Evolutionary conservation across 257 asterid genomes (phyloP).

Genomic region (Vinca minor): DNA sequence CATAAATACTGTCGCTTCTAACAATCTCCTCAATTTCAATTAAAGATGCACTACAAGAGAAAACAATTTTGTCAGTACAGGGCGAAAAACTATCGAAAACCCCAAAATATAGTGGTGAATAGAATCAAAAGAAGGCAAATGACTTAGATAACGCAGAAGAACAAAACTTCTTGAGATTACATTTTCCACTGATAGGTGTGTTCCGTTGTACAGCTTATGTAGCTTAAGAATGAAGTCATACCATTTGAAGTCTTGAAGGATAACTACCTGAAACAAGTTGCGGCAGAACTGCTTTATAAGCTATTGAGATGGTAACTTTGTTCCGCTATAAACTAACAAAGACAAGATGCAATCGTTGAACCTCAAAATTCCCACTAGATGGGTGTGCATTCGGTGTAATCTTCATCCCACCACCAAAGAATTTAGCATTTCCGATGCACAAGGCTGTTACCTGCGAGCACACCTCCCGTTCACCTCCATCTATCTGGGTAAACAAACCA

Average conservation of each 20-base stretch:
- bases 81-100: no score
- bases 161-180: constrained; percentile 67
- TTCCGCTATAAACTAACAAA: not conserved
- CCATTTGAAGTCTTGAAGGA: constrained; percentile 86
- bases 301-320: not conserved
- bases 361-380: constrained; percentile 63
- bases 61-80: not conserved
- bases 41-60: constrained; percentile 41
- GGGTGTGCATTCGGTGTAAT: constrained; percentile 76
- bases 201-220: constrained; percentile 75
- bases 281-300: constrained; percentile 5
- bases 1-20: constrained; percentile 41
- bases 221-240: constrained; percentile 63
- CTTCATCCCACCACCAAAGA: constrained; percentile 95
- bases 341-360: constrained; percentile 20
- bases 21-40: constrained; percentile 67
- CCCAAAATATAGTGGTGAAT: no score
- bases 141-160: not conserved
- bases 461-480: constrained; percentile 75
- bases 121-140: not conserved
- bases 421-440: constrained; percentile 87
- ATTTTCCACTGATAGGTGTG: constrained; percentile 72
- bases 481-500: constrained; percentile 35
- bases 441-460: constrained; percentile 78
- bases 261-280: constrained; percentile 50